Evolutionary conservation across 2,329 filamentous ascomycete species (phyloP), one percentile per base, ranked within the genome.

Genomic region (Emmonsia crescens): DNA sequence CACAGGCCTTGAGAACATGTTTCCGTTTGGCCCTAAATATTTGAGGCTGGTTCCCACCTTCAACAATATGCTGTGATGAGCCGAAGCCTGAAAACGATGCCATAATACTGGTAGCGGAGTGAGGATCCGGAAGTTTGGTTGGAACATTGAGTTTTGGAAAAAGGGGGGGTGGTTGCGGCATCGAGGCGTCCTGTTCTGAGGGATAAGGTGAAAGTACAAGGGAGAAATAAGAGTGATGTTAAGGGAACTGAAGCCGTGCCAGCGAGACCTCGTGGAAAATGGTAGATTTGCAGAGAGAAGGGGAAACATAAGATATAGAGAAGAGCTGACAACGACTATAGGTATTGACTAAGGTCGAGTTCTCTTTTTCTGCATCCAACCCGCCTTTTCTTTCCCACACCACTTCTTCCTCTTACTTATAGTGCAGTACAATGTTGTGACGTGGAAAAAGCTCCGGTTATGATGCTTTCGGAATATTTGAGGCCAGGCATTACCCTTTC

Each of bases 1-100:
- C 75, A 63, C 75, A 77, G 5, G 75, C 75, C 61, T 77, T 77
- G 19, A 77, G 65, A 36, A 77, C 75, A 70, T 77, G 75, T 64
- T 77, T 77, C 49, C 75, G 71, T 65, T 77, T 77, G 42, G 76
- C 74, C 14, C 75, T 73, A 64, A 76, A 76, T 31, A 76, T 68
- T 24, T 74, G 75, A 54, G 75, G 73, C 54, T 75, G 70, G 12
- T 69, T 68, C 63, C 72, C 75, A 42, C 73, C 71, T 49, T 76
- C 73, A 14, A 63, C 66, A 36, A 68, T 48, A 56, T 67, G 65
- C 31, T 68, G 66, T 29, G 69, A 68, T 61, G 69, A 63, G 42
- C 73, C 70, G 36, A 73, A 62, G 33, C 69, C 69, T 14, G 73
- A 68, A 38, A 73, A 60, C 54, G 73, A 68, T 51, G 70, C 68